Conservation (phyloP, 768 basidiomycete genomes). For the Tephrocybe rancida region DNA sequence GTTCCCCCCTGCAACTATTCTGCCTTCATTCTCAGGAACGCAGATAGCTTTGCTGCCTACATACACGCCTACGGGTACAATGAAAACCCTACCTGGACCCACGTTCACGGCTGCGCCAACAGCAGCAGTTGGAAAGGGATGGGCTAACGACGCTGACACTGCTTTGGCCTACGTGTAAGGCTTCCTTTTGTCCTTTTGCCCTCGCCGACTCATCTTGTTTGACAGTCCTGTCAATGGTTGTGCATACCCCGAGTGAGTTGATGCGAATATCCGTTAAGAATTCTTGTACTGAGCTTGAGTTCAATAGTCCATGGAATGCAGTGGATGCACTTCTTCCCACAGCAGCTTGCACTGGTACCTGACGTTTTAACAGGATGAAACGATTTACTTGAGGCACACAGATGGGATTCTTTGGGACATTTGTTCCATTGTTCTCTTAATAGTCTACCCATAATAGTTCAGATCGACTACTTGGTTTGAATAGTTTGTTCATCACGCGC, state of each 20-base stretch:
- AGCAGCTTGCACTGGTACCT: constrained; percentile 30
- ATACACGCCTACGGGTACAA: constrained; percentile 70
- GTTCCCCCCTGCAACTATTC: constrained; percentile 69
- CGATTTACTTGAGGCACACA: no score
- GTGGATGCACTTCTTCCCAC: constrained; percentile 49
- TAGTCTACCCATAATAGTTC: no score
- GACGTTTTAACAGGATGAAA: no score
- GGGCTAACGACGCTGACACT: constrained; percentile 73
- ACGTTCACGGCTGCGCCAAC: constrained; percentile 61
- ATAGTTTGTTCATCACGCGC: no score
- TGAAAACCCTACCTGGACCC: constrained; percentile 64
- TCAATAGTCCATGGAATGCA: constrained; percentile 63
- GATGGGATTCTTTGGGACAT: no score
- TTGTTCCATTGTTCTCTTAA: no score
- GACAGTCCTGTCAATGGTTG: constrained; percentile 60
- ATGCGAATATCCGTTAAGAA: neutral
- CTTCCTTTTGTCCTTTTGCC: constrained; percentile 7
- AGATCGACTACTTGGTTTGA: no score
- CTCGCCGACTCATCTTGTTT: constrained; percentile 7
- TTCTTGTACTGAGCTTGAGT: no score
- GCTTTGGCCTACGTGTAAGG: constrained; percentile 55
- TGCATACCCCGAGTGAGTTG: constrained; percentile 55
- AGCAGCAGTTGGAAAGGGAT: constrained; percentile 67
- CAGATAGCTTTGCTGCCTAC: constrained; percentile 59
- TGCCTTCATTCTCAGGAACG: constrained; percentile 53